A percentile compares a stretch with the other conserved stretches of the same genome.
Evolutionary conservation across 257 asterid species (phyloP).

Genomic region (Solanum medicagineum): DNA sequence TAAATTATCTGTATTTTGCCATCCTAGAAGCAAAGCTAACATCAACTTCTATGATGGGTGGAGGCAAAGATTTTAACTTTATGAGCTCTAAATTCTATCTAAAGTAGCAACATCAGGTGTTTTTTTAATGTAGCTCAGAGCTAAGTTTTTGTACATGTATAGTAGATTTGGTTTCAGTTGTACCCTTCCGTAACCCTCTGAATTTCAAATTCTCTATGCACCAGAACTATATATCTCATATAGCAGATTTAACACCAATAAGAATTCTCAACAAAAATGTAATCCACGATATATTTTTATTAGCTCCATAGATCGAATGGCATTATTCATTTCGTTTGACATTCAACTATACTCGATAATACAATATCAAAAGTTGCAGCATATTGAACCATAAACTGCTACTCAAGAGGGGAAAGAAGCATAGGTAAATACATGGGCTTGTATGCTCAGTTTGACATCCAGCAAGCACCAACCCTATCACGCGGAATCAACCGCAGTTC

Average conservation of each 20-base stretch:
- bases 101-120: neutral
- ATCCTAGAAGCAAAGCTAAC: neutral
- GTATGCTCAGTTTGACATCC: neutral
- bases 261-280: neutral
- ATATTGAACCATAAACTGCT: neutral
- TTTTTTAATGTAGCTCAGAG: neutral
- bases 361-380: neutral
- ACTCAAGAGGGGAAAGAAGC: neutral
- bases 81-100: neutral
- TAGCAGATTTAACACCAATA: neutral
- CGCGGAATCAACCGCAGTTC: slow-evolving; percentile 87
- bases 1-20: neutral
- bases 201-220: neutral
- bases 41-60: neutral
- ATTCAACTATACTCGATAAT: neutral
- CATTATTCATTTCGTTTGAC: neutral
- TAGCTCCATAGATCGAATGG: neutral
- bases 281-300: neutral
- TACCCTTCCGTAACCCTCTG: neutral
- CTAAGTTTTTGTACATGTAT: neutral
- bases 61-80: neutral
- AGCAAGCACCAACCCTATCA: slow-evolving; percentile 65
- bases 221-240: neutral
- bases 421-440: neutral
- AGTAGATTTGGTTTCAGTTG: neutral